phyloP scores from a whole-genome alignment of 257 asterid genomes.

The Anisodus acutangulus region DNA sequence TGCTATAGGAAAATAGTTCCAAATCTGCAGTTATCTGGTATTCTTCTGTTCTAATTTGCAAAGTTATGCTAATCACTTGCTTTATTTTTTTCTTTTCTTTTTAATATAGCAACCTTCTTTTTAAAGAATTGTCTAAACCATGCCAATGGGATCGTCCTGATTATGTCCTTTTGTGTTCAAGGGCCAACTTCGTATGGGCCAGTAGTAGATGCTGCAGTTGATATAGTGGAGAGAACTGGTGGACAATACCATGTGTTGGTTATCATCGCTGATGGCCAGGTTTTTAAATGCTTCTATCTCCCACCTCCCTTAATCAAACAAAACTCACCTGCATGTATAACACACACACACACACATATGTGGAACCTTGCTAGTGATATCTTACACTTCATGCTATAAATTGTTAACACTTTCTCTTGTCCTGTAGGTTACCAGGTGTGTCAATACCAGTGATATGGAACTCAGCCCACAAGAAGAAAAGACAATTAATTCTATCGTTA shows the following conservation, averaged over 20 bases:
- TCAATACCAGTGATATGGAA: constrained; percentile 52
- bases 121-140: background rate
- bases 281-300: constrained; percentile 21
- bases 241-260: constrained; percentile 87
- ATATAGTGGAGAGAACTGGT: constrained; percentile 81
- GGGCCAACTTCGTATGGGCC: constrained; percentile 92
- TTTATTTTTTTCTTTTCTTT: constrained; percentile 5
- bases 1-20: constrained; percentile 75
- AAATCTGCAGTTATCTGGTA: constrained; percentile 52
- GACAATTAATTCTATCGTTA: constrained; percentile 69
- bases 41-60: constrained; percentile 17
- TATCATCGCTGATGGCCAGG: constrained; percentile 93
- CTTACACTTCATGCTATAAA: no score
- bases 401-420: constrained; percentile 29
- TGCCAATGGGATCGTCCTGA: background rate
- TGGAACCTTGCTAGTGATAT: no score
- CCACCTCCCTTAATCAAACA: no score
- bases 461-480: constrained; percentile 72
- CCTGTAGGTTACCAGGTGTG: constrained; percentile 76
- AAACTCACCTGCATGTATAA: background rate
- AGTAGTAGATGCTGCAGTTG: constrained; percentile 81
- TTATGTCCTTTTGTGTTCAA: constrained; percentile 34
- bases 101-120: background rate
- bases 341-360: no score
- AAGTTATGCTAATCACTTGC: constrained; percentile 3